These are phyloP conservation scores for Coelastrella sp. DNA, from an alignment of 139 green algal genomes.

Conservation along the genomic window DNA sequence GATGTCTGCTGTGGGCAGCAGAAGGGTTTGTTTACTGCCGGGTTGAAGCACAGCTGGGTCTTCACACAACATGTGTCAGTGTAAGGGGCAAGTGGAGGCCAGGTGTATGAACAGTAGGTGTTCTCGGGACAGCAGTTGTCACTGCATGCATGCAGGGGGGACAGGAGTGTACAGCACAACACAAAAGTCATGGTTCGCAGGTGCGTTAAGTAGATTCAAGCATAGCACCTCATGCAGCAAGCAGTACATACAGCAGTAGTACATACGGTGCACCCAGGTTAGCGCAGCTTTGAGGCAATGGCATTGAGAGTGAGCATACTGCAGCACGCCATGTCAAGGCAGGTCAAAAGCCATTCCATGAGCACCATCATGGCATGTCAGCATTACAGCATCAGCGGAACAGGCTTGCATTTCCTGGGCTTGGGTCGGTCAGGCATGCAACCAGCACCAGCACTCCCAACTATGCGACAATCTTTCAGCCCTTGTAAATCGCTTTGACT, in stretches of 20 bases:
- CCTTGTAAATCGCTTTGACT: too few relatives aligned
- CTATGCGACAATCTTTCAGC: too few relatives aligned
- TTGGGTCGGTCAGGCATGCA: too few relatives aligned
- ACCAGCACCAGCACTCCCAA: too few relatives aligned
- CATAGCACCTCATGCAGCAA: background rate
- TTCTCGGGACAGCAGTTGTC: background rate
- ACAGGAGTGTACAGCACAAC: background rate
- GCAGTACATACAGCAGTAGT: too few relatives aligned
- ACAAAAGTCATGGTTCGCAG: background rate
- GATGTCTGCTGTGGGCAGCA: background rate
- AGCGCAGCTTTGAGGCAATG: too few relatives aligned
- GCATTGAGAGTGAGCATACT: too few relatives aligned
- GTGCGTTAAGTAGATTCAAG: background rate
- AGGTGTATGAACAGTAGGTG: background rate
- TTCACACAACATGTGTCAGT: background rate
- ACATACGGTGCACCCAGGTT: too few relatives aligned
- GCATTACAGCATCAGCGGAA: background rate
- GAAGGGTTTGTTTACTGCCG: background rate
- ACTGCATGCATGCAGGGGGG: background rate
- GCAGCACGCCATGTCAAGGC: too few relatives aligned
- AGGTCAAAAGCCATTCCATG: too few relatives aligned
- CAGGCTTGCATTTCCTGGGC: background rate
- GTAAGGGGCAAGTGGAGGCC: background rate
- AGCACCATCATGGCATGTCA: background rate
- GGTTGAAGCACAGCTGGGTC: background rate